phyloP scores from a whole-genome alignment of 2,329 filamentous ascomycete genomes.

The Stagonosporopsis cucurbitacearum region DNA sequence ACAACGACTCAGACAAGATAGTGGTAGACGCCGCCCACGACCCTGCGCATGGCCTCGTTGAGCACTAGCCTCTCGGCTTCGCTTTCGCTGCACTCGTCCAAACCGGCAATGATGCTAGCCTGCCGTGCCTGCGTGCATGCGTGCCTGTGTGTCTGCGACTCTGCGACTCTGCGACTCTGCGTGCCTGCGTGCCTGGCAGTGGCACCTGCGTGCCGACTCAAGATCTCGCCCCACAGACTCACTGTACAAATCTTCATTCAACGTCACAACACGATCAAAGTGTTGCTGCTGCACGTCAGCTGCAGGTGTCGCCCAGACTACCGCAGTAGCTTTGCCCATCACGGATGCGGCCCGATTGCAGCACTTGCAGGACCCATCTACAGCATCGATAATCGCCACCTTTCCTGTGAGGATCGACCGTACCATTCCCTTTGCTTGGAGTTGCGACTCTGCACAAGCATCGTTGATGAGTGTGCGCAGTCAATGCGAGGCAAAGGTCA shows the following conservation, averaged over 20 bases:
- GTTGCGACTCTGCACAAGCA: neutral
- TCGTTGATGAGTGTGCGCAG: neutral
- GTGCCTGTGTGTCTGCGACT: too few species aligned
- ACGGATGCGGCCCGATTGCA: conserved; percentile 9
- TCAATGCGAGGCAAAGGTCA: neutral
- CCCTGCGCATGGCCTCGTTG: neutral
- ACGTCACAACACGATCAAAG: conserved; percentile 4
- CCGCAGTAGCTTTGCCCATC: conserved; percentile 1
- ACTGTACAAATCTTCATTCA: neutral
- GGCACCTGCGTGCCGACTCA: too few species aligned
- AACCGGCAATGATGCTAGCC: conserved; percentile 1
- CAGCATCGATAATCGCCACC: neutral
- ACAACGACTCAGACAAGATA: neutral
- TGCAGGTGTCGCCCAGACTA: conserved; percentile 12
- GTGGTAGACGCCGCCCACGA: neutral
- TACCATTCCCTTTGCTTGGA: neutral
- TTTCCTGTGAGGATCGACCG: neutral
- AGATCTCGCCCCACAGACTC: neutral
- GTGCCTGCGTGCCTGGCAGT: too few species aligned
- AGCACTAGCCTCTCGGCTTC: conserved; percentile 1
- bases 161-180: too few species aligned
- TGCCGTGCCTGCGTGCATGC: too few species aligned
- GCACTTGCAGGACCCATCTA: neutral
- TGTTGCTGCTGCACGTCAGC: conserved; percentile 14
- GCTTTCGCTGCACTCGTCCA: neutral